Percentiles rank a stretch among this genome's conserved stretches.
Evolutionary conservation across 305 asterid species (phyloP).

Genomic region (Solanum chacoense): DNA sequence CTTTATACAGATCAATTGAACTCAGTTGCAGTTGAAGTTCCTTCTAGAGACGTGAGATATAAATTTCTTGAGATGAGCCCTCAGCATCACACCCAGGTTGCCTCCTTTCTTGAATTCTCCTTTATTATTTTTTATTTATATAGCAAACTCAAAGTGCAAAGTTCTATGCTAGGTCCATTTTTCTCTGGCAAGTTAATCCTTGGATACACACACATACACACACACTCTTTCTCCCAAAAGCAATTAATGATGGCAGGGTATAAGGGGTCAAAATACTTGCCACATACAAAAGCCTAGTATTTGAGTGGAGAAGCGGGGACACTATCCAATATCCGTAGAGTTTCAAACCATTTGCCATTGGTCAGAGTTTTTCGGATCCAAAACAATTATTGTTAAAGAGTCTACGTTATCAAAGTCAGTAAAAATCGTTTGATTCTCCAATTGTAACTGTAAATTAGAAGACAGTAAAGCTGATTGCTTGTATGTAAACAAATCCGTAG

Average conservation of each 20-base stretch:
- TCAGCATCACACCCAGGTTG: constrained; percentile 41
- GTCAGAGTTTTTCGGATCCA: not conserved
- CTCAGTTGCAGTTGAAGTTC: constrained; percentile 23
- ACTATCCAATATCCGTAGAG: not conserved
- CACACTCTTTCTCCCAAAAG: not conserved
- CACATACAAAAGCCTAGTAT: not conserved
- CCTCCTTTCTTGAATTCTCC: constrained; percentile 9
- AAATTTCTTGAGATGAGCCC: constrained; percentile 10
- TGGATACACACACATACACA: not conserved
- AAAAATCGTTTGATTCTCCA: not conserved
- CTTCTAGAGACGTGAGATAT: constrained; percentile 19
- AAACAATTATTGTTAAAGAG: not conserved
- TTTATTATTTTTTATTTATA: not conserved
- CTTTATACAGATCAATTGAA: constrained; percentile 23
- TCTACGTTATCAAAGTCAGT: not conserved
- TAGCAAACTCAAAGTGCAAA: not conserved
- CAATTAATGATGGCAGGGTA: not conserved
- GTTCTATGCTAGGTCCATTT: not conserved
- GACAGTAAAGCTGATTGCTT: not conserved
- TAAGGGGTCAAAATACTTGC: not conserved
- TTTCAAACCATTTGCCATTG: not conserved
- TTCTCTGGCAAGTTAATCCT: not conserved
- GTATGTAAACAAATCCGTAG: not conserved
- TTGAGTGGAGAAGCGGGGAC: not conserved
- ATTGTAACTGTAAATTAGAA: not conserved